These are phyloP conservation scores for Garcia nutans DNA, from an alignment of 345 rosid species.

Conservation along the genomic window DNA sequence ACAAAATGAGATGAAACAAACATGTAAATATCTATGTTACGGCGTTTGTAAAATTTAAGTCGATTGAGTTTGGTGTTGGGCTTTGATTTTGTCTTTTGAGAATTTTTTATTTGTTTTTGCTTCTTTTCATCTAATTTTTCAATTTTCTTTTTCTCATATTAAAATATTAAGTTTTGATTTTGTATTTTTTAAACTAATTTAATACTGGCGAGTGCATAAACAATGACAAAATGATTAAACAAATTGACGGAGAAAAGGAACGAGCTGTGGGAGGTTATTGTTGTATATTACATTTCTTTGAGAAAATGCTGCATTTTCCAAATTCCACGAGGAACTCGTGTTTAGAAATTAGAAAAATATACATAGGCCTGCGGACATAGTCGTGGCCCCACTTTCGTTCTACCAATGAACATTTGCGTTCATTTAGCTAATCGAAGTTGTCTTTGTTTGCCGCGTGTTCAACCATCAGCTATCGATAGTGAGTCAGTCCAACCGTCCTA, in stretches of 20 bases:
- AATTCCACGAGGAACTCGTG: constrained; percentile 16
- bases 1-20: background rate
- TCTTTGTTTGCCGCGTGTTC: background rate
- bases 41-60: background rate
- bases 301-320: background rate
- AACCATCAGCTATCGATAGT: background rate
- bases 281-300: too few relatives aligned
- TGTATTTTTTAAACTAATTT: background rate
- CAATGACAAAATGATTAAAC: constrained; percentile 9
- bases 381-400: background rate
- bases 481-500: background rate
- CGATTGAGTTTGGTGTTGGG: constrained; percentile 9
- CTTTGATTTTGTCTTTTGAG: background rate
- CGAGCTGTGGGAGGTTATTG: too few relatives aligned
- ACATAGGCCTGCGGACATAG: background rate
- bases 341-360: background rate
- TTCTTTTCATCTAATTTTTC: background rate
- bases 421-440: background rate
- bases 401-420: background rate
- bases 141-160: background rate
- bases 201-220: too few relatives aligned
- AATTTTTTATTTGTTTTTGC: background rate
- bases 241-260: background rate
- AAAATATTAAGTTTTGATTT: background rate
- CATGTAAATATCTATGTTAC: constrained; percentile 14